Conservation (phyloP, 202 grass and related monocot genomes). For the Panicum hallii region DNA sequence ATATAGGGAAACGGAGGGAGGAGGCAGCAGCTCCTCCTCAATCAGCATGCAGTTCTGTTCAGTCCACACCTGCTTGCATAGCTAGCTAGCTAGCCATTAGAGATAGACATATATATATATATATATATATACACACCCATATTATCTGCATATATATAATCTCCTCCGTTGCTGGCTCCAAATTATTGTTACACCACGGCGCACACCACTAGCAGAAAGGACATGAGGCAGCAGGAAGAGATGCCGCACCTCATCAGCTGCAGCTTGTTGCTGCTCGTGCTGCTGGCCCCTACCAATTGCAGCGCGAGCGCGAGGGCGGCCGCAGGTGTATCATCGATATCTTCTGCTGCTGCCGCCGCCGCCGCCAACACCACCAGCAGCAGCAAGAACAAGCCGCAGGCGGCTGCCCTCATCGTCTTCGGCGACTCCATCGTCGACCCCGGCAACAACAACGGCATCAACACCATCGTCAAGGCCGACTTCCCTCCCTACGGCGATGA, state of each 20-base stretch:
- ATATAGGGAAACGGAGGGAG: too few species aligned
- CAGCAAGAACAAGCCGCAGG: background rate
- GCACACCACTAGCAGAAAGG: too few species aligned
- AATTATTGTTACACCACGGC: too few species aligned
- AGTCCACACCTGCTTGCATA: too few species aligned
- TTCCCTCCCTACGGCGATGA: constrained; percentile 74
- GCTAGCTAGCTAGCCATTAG: too few species aligned
- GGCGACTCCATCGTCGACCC: constrained; percentile 87
- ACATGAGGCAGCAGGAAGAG: background rate
- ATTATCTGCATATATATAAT: too few species aligned
- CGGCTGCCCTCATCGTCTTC: constrained; percentile 63
- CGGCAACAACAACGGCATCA: constrained; percentile 66
- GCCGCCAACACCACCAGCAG: background rate
- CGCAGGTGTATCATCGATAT: background rate
- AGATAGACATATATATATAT: too few species aligned
- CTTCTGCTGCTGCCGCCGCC: too few species aligned
- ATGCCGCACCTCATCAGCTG: background rate
- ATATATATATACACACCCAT: too few species aligned
- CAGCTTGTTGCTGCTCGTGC: background rate
- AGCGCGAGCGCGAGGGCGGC: background rate
- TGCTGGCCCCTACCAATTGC: background rate
- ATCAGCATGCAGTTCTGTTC: too few species aligned
- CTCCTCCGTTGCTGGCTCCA: too few species aligned
- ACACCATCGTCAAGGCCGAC: constrained; percentile 67
- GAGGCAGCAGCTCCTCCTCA: too few species aligned